Conservation (phyloP, 352 stramenopile genomes). For the Lagenidium giganteum region DNA sequence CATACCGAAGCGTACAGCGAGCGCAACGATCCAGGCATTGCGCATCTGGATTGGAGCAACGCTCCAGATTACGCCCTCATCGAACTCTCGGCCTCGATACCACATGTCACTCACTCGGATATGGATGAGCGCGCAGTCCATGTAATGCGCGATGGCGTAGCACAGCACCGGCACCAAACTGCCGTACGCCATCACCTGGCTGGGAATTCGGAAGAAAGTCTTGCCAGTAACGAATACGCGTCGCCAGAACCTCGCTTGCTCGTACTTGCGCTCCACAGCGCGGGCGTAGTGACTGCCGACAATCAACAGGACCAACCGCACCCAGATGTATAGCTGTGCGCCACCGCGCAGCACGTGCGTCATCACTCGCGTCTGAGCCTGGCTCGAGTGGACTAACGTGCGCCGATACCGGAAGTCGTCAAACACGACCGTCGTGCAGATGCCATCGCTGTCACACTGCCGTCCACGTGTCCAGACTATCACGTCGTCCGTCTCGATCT, state of each 20-base stretch:
- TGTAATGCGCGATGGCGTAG: conserved; percentile 22
- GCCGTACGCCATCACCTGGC: conserved; percentile 21
- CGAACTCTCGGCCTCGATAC: no score
- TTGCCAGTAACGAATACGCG: background rate
- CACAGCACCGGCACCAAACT: conserved; percentile 20
- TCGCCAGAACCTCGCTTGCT: background rate
- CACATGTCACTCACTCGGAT: conserved; percentile 13
- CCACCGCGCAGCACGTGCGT: conserved; percentile 1
- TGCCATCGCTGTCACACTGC: background rate
- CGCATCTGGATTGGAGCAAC: conserved; percentile 29
- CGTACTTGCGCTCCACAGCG: background rate
- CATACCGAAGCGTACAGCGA: conserved; percentile 3
- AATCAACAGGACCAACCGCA: conserved; percentile 8
- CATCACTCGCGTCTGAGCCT: conserved; percentile 1
- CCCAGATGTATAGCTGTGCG: conserved; percentile 14
- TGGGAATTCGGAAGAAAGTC: conserved; percentile 17
- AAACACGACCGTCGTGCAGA: conserved; percentile 10
- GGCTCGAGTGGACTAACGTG: background rate
- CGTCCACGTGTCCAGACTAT: conserved; percentile 8
- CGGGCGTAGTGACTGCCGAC: background rate
- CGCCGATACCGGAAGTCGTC: conserved; percentile 24
- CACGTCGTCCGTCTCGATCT: conserved; percentile 15
- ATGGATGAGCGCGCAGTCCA: conserved; percentile 22
- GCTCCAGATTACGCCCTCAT: no score
- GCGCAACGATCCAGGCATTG: conserved; percentile 29